Evolutionary conservation across 2,329 filamentous ascomycete species (phyloP).

Genomic region (Aspergillus puulaauensis): DNA sequence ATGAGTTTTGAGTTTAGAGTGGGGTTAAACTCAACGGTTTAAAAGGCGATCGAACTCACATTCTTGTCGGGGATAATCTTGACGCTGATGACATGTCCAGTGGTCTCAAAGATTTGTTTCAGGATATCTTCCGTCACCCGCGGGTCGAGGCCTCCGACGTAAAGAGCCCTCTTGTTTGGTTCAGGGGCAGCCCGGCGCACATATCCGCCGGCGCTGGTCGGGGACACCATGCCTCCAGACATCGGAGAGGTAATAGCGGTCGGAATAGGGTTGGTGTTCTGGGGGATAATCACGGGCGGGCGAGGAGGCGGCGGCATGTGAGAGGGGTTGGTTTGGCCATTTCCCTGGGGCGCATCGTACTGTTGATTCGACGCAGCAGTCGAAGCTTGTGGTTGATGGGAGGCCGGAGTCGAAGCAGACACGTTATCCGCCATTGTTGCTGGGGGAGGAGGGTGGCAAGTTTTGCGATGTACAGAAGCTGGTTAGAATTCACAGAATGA

Average conservation of each 20-base stretch:
- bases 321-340: slow-evolving; percentile 65
- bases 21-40: background rate
- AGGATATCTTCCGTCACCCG: slow-evolving; percentile 94
- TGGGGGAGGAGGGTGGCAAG: slow-evolving; percentile 18
- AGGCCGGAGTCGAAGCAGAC: slow-evolving; percentile 60
- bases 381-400: slow-evolving; percentile 69
- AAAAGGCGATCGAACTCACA: slow-evolving; percentile 57
- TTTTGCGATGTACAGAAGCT: slow-evolving; percentile 21
- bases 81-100: slow-evolving; percentile 95
- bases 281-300: slow-evolving; percentile 80
- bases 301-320: slow-evolving; percentile 90
- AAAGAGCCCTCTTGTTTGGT: slow-evolving; percentile 96
- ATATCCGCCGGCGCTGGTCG: slow-evolving; percentile 76
- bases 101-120: slow-evolving; percentile 98
- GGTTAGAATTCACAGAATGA: slow-evolving; percentile 20
- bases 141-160: slow-evolving; percentile 91
- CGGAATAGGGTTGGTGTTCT: slow-evolving; percentile 94
- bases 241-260: slow-evolving; percentile 88
- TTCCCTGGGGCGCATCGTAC: slow-evolving; percentile 71
- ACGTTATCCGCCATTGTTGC: slow-evolving; percentile 75
- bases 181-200: slow-evolving; percentile 90
- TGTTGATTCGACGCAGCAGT: slow-evolving; percentile 67
- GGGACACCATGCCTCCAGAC: slow-evolving; percentile 78
- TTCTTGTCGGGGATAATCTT: slow-evolving; percentile 99
- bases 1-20: slow-evolving; percentile 14